Evolutionary conservation across 768 basidiomycete genomes (phyloP).

Genomic region (Amanita jacksonii): DNA sequence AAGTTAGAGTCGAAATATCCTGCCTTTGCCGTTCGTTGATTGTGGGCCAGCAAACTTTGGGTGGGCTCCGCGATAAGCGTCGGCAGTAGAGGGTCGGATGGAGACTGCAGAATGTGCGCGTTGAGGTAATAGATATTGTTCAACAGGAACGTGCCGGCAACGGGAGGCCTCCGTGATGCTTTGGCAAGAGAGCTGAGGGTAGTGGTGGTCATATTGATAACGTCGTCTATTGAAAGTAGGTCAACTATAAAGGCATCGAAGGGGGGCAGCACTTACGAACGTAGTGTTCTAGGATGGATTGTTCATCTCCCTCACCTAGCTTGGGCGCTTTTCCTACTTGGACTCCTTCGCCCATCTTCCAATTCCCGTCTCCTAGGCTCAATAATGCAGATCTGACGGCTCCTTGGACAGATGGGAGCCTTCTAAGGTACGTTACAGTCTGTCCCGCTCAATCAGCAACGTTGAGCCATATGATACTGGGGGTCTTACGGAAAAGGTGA

Average conservation of each 20-base stretch:
- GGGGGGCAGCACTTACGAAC: constrained; percentile 40
- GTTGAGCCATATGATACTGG: no score
- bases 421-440: constrained; percentile 62
- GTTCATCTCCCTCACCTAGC: constrained; percentile 44
- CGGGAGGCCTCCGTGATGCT: constrained; percentile 47
- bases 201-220: constrained; percentile 53
- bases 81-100: constrained; percentile 34
- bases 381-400: constrained; percentile 59
- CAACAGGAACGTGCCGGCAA: constrained; percentile 67
- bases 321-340: constrained; percentile 44
- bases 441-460: constrained; percentile 22
- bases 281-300: constrained; percentile 63
- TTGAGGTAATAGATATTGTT: constrained; percentile 74
- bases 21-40: constrained; percentile 74
- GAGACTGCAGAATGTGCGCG: constrained; percentile 44
- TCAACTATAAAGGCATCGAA: background rate
- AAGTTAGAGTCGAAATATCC: constrained; percentile 81
- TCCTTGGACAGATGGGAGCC: constrained; percentile 57
- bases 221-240: constrained; percentile 62
- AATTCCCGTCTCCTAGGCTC: constrained; percentile 78
- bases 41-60: constrained; percentile 52
- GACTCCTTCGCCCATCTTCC: constrained; percentile 86
- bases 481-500: constrained; percentile 40
- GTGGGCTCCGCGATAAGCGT: constrained; percentile 52
- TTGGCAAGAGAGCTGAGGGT: constrained; percentile 59